Evolutionary conservation across 148 eudicot genomes (phyloP).

Genomic region (Persicaria tinctoria): DNA sequence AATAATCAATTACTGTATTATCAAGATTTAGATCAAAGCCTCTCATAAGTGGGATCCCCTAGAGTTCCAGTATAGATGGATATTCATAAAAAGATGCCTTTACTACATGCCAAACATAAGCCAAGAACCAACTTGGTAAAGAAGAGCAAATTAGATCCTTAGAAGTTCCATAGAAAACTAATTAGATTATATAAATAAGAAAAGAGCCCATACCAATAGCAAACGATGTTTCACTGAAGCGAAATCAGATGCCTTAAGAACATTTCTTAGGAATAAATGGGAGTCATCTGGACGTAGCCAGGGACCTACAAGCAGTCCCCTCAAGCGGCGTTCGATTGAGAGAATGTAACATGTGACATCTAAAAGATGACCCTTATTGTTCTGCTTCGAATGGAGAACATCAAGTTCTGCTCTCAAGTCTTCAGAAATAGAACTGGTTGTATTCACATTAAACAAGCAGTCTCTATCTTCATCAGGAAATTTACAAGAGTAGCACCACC

Average conservation of each 20-base stretch:
- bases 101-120: conserved; percentile 3
- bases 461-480: conserved; percentile 57
- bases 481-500: conserved; percentile 88
- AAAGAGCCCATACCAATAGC: conserved; percentile 45
- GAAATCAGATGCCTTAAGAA: conserved; percentile 46
- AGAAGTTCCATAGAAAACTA: not conserved
- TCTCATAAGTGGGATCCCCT: not conserved
- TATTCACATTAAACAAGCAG: conserved; percentile 55
- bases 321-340: conserved; percentile 70
- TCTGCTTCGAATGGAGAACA: conserved; percentile 31
- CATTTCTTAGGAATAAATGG: conserved; percentile 52
- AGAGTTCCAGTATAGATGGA: not conserved
- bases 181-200: not conserved
- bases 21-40: not conserved
- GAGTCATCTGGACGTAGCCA: conserved; percentile 68
- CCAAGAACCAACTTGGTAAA: not conserved
- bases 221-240: conserved; percentile 44
- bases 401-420: conserved; percentile 31
- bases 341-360: conserved; percentile 62
- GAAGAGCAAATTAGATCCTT: not conserved
- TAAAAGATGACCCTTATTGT: conserved; percentile 50
- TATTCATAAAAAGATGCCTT: not conserved
- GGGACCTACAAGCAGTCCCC: conserved; percentile 86
- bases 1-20: not conserved
- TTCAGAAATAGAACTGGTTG: conserved; percentile 29